These are phyloP conservation scores for Mariannaea sp. DNA, from an alignment of 2,329 filamentous ascomycete species.

Conservation along the genomic window DNA sequence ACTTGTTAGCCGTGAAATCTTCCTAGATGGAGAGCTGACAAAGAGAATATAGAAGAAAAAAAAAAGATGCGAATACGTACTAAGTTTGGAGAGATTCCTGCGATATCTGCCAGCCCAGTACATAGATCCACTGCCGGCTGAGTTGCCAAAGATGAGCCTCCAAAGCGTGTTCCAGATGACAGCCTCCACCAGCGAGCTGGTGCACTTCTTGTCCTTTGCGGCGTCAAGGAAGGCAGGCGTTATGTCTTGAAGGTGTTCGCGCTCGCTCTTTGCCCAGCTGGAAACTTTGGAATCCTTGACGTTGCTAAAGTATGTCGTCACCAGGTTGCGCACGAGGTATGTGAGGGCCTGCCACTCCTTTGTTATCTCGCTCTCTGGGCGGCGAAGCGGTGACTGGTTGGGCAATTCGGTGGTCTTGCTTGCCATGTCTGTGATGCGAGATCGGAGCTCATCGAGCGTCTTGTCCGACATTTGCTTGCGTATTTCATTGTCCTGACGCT, in stretches of 20 bases:
- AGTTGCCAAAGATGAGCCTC: neutral
- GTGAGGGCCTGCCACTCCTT: constrained; percentile 2
- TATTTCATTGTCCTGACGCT: neutral
- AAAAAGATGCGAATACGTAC: too few species aligned
- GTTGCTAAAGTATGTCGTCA: neutral
- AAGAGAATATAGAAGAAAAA: too few species aligned
- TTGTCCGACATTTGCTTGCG: neutral
- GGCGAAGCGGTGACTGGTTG: constrained; percentile 3
- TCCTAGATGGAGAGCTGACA: too few species aligned
- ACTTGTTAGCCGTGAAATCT: neutral
- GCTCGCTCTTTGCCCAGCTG: neutral
- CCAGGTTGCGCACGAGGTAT: constrained; percentile 5
- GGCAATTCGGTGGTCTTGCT: constrained; percentile 3
- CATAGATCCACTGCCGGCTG: neutral
- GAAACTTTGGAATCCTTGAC: neutral
- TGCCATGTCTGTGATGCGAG: neutral
- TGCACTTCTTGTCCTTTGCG: neutral
- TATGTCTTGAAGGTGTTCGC: neutral
- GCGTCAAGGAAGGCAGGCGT: neutral
- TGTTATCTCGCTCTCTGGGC: constrained; percentile 7
- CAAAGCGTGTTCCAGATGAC: constrained; percentile 2
- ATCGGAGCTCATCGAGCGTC: neutral
- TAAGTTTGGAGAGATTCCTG: neutral
- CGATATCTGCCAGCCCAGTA: constrained; percentile 7
- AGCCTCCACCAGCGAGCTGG: constrained; percentile 1